Base-by-base conservation (phyloP, 768 basidiomycete genomes). In the button mushroom (Agaricus bisporus) region DNA sequence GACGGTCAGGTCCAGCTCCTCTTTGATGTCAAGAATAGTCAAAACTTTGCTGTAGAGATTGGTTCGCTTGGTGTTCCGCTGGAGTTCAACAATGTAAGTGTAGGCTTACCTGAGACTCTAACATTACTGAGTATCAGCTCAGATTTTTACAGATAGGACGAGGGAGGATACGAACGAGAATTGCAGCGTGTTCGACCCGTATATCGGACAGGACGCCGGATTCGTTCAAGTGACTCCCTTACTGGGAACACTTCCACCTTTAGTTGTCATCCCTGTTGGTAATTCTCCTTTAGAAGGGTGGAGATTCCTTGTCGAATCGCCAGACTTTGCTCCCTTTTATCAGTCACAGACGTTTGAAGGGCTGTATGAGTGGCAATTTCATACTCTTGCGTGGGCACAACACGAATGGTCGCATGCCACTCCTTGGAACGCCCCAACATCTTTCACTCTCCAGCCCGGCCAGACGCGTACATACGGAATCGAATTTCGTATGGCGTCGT, bases 281-380 rank as follows among this genome's bases (percentile, higher is more conserved):
- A 64, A 68, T 39, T 74, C 73, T 7, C 79, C 80, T n/a, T 64
- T 82, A 17, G 80, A 82, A 63, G 80, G 79, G 22, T 82, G 79
- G 79, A 68, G 79, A 28, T 81, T 80, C 62, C 73, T 82, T 48
- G 70, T 74, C 3, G 79, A 80, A 60, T 70, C 71, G 18, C 79
- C 78, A 0, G 65, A 70, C 4, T 68, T 63, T 1, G 57, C 72
- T 0, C 75, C 77, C 1, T 76, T 66, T 53, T 82, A 82, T 58
- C 79, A 81, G 58, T 80, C 78, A 1, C 80, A 82, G 60, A 82
- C 80, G 0, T 82, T 82, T 58, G 80, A 82, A 59, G 80, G 73
- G 0, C 60, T 81, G 12, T 80, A 80, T 64, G 80, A 81, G 67
- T 81, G 80, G 79, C 75, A 78, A 59, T 79, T 80, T 61, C 80